Evolutionary conservation across 805 yeast species (phyloP).

Genomic region (Starmerella roubikii): DNA sequence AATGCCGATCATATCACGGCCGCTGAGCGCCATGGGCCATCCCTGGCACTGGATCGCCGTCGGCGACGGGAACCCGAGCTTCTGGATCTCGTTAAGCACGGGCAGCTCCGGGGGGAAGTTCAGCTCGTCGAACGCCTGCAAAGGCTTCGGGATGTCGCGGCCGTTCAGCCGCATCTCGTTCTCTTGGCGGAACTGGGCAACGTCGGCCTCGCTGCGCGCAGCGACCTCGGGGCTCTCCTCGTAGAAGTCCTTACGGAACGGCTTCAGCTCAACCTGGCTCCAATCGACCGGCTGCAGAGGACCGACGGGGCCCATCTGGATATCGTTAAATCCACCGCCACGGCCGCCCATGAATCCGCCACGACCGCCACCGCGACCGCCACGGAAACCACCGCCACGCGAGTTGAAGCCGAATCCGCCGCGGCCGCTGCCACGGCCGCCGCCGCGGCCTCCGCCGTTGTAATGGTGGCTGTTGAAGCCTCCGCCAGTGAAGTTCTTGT

Average conservation of each 20-base stretch:
- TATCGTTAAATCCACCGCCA: constrained; percentile 32
- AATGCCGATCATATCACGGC: constrained; percentile 98
- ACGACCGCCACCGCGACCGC: constrained; percentile 31
- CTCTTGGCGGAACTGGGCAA: constrained; percentile 60
- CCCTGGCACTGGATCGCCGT: constrained; percentile 98
- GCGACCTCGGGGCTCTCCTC: constrained; percentile 70
- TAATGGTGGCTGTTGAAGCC: neutral
- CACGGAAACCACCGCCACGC: constrained; percentile 30
- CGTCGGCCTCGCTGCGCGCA: constrained; percentile 59
- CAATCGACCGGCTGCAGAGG: constrained; percentile 60
- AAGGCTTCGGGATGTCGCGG: constrained; percentile 82
- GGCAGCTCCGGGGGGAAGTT: constrained; percentile 77
- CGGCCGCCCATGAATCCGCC: constrained; percentile 28
- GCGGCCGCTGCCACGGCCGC: constrained; percentile 2
- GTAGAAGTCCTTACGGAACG: constrained; percentile 91
- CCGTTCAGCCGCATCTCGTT: constrained; percentile 81
- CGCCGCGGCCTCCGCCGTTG: constrained; percentile 2
- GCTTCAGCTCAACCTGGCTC: constrained; percentile 65
- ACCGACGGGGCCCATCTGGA: constrained; percentile 24
- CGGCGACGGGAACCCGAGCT: constrained; percentile 86
- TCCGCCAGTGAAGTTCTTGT: neutral
- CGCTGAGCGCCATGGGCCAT: constrained; percentile 99
- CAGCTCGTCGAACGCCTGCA: constrained; percentile 86
- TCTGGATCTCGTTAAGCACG: constrained; percentile 74
- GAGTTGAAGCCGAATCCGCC: constrained; percentile 13